Percentiles rank a stretch among this genome's conserved stretches.
Conservation (phyloP, 2,329 filamentous ascomycete species). For the Orbilia quercus region DNA sequence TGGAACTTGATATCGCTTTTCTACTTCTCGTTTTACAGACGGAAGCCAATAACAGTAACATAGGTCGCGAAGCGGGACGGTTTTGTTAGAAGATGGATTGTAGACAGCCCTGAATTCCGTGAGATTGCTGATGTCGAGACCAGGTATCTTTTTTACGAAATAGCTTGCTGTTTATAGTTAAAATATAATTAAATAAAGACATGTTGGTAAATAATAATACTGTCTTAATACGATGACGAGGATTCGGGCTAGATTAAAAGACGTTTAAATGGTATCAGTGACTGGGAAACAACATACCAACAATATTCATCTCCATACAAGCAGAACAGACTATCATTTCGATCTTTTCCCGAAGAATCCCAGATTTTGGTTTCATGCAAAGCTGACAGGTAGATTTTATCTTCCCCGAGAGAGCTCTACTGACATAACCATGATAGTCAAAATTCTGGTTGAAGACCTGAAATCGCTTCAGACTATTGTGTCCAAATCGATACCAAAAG, state of each 20-base stretch:
- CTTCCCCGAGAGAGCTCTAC: conserved; percentile 3
- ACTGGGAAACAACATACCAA: conserved; percentile 23
- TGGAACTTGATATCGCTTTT: background rate
- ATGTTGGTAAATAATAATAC: too few relatives aligned
- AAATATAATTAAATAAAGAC: too few relatives aligned
- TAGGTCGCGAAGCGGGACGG: background rate
- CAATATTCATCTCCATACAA: conserved; percentile 31
- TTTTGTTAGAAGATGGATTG: background rate
- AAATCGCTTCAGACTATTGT: conserved; percentile 14
- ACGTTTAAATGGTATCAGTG: too few relatives aligned
- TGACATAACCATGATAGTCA: conserved; percentile 37
- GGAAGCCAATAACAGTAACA: conserved; percentile 22
- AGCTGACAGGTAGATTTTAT: conserved; percentile 32
- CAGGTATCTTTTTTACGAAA: background rate
- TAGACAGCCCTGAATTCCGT: background rate
- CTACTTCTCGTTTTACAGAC: conserved; percentile 16
- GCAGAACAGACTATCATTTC: conserved; percentile 6
- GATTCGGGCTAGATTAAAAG: too few relatives aligned
- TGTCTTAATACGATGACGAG: too few relatives aligned
- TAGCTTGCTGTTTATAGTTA: background rate
- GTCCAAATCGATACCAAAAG: conserved; percentile 41
- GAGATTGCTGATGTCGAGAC: conserved; percentile 4
- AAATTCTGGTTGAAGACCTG: conserved; percentile 20
- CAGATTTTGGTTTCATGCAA: conserved; percentile 19
- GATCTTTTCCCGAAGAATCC: background rate